A percentile compares a stretch with the other conserved stretches of the same genome.
Evolutionary conservation across 2,329 filamentous ascomycete genomes (phyloP).

Genomic region (Colletotrichum sidae): DNA sequence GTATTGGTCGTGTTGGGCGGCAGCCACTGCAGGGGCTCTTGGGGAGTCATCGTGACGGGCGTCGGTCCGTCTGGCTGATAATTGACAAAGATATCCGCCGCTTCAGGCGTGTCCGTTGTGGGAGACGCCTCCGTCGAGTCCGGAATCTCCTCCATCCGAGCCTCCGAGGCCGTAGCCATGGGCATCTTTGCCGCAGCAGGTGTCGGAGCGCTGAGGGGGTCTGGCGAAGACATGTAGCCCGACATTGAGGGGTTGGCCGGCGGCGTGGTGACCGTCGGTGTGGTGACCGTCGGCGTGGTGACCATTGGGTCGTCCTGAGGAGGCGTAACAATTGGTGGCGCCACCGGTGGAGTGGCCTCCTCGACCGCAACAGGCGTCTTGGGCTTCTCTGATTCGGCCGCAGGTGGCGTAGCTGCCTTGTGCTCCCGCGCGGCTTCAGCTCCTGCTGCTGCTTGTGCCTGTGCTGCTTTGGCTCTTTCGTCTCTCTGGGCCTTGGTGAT

Average conservation of each 20-base stretch:
- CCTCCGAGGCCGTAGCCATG: slow-evolving; percentile 37
- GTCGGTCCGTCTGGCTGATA: slow-evolving; percentile 67
- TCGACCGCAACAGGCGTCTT: slow-evolving; percentile 25
- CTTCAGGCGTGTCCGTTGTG: slow-evolving; percentile 34
- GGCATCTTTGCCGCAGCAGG: slow-evolving; percentile 14
- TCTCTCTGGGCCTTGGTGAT: slow-evolving; percentile 70
- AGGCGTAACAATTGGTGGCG: slow-evolving; percentile 24
- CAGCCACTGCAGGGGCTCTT: slow-evolving; percentile 62
- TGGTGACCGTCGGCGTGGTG: background rate
- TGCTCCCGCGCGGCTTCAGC: background rate
- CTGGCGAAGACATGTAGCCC: slow-evolving; percentile 10
- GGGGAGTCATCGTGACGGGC: slow-evolving; percentile 50
- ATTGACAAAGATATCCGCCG: slow-evolving; percentile 60
- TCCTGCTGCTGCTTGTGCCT: slow-evolving; percentile 12
- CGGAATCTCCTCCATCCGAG: slow-evolving; percentile 40
- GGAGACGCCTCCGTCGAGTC: slow-evolving; percentile 47
- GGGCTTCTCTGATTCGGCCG: slow-evolving; percentile 31
- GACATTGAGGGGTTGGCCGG: slow-evolving; percentile 7
- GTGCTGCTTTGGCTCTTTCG: slow-evolving; percentile 55
- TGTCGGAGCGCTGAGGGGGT: slow-evolving; percentile 19
- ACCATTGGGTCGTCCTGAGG: slow-evolving; percentile 18
- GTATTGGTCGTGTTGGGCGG: slow-evolving; percentile 56
- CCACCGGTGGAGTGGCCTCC: background rate
- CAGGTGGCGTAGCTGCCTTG: slow-evolving; percentile 40
- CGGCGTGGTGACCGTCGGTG: background rate